phyloP scores from a whole-genome alignment of 1,139 yeast species.

The Pichia sp. region DNA sequence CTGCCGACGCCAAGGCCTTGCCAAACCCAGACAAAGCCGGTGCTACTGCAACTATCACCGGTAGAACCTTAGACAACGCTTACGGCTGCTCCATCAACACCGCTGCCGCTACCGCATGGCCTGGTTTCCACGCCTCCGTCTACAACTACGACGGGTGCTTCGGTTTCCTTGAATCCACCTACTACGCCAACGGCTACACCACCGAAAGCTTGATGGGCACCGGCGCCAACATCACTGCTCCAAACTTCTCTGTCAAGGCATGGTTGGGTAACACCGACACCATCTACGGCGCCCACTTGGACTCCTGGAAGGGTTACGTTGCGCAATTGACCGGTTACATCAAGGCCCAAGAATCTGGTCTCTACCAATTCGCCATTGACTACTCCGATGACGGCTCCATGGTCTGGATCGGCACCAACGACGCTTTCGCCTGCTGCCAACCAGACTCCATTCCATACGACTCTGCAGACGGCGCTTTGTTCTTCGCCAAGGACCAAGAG shows the following conservation, averaged over 20 bases:
- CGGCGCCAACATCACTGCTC: constrained; percentile 13
- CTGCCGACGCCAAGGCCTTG: constrained; percentile 1
- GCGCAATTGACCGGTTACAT: constrained; percentile 25
- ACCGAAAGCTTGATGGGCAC: constrained; percentile 10
- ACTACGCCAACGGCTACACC: constrained; percentile 16
- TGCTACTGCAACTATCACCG: constrained; percentile 8
- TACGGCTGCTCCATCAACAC: constrained; percentile 11
- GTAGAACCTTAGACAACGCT: constrained; percentile 5
- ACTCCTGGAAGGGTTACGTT: constrained; percentile 16
- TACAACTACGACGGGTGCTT: constrained; percentile 5
- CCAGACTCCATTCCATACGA: constrained; percentile 14
- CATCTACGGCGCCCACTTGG: constrained; percentile 11
- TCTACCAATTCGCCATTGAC: constrained; percentile 14
- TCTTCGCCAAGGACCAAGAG: constrained; percentile 8
- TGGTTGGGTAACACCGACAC: constrained; percentile 6
- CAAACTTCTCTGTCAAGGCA: constrained; percentile 16
- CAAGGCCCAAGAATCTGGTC: constrained; percentile 17
- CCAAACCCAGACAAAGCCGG: background rate
- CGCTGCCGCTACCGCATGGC: background rate
- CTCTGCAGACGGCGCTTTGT: constrained; percentile 7
- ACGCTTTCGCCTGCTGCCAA: constrained; percentile 18
- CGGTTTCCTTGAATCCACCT: constrained; percentile 10
- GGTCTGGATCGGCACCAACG: constrained; percentile 18
- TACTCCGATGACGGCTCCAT: constrained; percentile 17
- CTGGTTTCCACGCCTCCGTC: constrained; percentile 17